phyloP scores from a whole-genome alignment of 2,329 filamentous ascomycete genomes.

The Epichloe elymi region DNA sequence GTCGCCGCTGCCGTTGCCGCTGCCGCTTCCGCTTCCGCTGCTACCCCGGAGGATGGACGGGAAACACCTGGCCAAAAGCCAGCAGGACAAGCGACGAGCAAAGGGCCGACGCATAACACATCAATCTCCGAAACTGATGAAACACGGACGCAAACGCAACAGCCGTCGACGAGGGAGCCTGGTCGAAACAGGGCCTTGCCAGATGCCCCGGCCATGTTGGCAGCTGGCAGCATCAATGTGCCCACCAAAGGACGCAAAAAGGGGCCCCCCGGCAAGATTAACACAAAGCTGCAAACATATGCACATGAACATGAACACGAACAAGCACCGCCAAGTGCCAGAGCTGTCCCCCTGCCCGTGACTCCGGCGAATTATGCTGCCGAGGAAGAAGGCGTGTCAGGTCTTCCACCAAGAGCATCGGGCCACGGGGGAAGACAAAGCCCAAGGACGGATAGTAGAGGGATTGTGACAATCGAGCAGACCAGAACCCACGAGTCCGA shows the following conservation, averaged over 20 bases:
- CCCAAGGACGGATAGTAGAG: constrained; percentile 20
- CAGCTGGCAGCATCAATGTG: background rate
- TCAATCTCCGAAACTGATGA: constrained; percentile 1
- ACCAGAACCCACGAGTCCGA: constrained; percentile 21
- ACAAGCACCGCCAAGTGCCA: background rate
- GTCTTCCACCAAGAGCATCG: constrained; percentile 20
- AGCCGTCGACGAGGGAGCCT: background rate
- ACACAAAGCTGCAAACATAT: background rate
- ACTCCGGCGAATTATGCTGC: constrained; percentile 16
- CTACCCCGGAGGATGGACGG: constrained; percentile 20
- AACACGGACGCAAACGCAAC: background rate
- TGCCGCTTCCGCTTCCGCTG: constrained; percentile 19
- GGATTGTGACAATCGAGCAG: constrained; percentile 27
- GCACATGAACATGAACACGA: background rate
- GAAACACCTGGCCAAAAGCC: background rate
- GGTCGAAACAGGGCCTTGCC: background rate
- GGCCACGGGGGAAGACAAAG: constrained; percentile 12
- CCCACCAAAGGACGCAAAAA: background rate
- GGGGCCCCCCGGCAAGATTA: background rate
- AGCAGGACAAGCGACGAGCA: background rate
- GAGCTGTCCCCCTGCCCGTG: background rate
- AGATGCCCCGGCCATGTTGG: background rate
- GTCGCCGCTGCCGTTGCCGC: constrained; percentile 25
- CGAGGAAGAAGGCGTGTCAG: constrained; percentile 17
- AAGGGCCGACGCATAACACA: background rate